Percentiles rank a stretch among this genome's conserved stretches.
Evolutionary conservation across 164 flowering plant genomes (phyloP).

Genomic region (Dillenia turbinata): DNA sequence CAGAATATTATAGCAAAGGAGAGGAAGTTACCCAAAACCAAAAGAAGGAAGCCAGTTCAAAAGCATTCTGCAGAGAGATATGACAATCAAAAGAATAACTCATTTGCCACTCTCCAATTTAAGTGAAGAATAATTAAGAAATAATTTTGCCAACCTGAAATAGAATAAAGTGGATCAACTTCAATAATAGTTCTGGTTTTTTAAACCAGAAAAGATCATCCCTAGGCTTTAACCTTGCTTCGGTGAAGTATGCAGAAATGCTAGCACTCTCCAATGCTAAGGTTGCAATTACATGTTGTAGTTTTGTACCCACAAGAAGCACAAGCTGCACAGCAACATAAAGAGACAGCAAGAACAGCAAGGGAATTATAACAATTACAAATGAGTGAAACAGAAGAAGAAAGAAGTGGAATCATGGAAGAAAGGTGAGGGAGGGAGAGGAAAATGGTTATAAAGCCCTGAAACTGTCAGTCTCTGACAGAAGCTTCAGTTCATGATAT

Average conservation of each 20-base stretch:
- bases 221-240: constrained; percentile 66
- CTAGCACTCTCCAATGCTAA: constrained; percentile 86
- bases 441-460: no score
- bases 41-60: constrained; percentile 95
- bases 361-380: background rate
- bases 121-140: constrained; percentile 1
- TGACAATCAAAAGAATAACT: constrained; percentile 10
- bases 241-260: constrained; percentile 36
- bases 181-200: constrained; percentile 80
- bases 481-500: no score
- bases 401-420: no score
- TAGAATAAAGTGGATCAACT: constrained; percentile 83
- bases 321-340: constrained; percentile 61
- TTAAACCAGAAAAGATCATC: constrained; percentile 98
- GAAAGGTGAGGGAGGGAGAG: no score
- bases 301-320: constrained; percentile 82
- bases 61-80: constrained; percentile 71
- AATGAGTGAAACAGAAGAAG: background rate
- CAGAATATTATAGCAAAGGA: constrained; percentile 9
- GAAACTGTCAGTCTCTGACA: no score
- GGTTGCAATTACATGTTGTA: constrained; percentile 95
- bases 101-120: background rate
- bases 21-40: constrained; percentile 92
- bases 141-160: constrained; percentile 65
- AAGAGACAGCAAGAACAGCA: background rate